Evolutionary conservation across 371 early-diverging fungal genomes (phyloP).

Genomic region (Rhizopus arrhizus): DNA sequence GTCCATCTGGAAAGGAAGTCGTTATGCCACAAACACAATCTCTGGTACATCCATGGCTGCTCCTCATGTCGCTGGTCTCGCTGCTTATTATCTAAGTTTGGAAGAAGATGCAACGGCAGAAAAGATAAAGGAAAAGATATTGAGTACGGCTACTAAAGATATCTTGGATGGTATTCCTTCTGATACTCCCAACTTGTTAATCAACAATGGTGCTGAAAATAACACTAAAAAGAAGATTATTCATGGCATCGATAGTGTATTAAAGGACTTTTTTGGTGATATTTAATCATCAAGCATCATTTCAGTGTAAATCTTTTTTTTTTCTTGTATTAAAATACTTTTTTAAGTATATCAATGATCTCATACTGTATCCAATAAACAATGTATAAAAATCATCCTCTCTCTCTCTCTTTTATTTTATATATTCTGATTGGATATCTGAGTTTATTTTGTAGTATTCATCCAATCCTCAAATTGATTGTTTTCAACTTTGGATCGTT

Average conservation of each 20-base stretch:
- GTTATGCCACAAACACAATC: conserved; percentile 80
- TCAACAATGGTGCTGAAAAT: conserved; percentile 65
- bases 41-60: conserved; percentile 87
- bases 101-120: conserved; percentile 73
- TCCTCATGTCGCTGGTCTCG: conserved; percentile 97
- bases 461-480: too few species aligned
- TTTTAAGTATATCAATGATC: too few species aligned
- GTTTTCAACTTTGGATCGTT: too few species aligned
- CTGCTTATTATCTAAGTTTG: conserved; percentile 83
- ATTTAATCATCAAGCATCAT: neutral
- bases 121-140: conserved; percentile 77
- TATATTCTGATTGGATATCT: too few species aligned
- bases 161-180: conserved; percentile 63
- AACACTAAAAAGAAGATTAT: neutral
- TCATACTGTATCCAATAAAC: too few species aligned
- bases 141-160: conserved; percentile 68
- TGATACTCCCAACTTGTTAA: conserved; percentile 79
- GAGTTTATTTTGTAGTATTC: too few species aligned
- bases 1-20: conserved; percentile 87
- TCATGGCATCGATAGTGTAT: conserved; percentile 5
- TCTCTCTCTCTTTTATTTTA: too few species aligned
- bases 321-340: too few species aligned
- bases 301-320: too few species aligned
- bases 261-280: conserved; percentile 16
- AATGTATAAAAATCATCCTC: too few species aligned